These are phyloP conservation scores for Dichomitus squalens DNA, from an alignment of 1,284 basidiomycete species.

Conservation along the genomic window DNA sequence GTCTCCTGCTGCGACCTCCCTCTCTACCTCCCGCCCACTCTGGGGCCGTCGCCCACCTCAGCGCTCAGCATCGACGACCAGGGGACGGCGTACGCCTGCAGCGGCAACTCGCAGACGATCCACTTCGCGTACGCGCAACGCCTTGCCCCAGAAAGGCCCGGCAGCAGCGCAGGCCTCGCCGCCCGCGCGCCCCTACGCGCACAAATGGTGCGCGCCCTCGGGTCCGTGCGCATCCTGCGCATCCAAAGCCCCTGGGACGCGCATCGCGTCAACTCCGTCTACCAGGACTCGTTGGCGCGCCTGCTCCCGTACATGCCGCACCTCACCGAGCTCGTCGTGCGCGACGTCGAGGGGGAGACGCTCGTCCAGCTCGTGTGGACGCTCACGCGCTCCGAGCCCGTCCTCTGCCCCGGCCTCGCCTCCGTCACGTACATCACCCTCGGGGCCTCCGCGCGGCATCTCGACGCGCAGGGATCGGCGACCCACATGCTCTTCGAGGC, in stretches of 20 bases:
- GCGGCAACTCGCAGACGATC: not conserved
- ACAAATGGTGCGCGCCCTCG: not conserved
- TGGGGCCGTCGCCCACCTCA: not conserved
- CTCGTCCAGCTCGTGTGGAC: not conserved
- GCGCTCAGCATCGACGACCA: not conserved
- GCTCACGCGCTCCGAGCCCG: not conserved
- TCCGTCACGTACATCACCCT: constrained; percentile 1
- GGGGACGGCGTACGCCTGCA: not conserved
- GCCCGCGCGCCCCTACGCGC: no score
- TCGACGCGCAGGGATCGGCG: not conserved
- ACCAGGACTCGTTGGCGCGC: not conserved
- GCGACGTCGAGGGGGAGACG: constrained; percentile 1
- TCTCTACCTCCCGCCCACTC: not conserved
- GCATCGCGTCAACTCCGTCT: not conserved
- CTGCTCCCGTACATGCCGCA: not conserved
- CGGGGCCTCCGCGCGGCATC: no score
- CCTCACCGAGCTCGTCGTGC: constrained; percentile 2
- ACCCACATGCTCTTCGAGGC: not conserved
- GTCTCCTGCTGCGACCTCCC: not conserved
- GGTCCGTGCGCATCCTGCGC: not conserved
- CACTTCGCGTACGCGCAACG: not conserved
- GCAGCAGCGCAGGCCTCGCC: no score
- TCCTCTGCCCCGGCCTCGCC: not conserved
- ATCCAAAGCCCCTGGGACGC: not conserved
- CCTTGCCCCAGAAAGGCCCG: not conserved